A percentile compares a stretch with the other conserved stretches of the same genome.
Evolutionary conservation across 495 filamentous ascomycete genomes (phyloP).

Genomic region (Trichocladium antarcticum): DNA sequence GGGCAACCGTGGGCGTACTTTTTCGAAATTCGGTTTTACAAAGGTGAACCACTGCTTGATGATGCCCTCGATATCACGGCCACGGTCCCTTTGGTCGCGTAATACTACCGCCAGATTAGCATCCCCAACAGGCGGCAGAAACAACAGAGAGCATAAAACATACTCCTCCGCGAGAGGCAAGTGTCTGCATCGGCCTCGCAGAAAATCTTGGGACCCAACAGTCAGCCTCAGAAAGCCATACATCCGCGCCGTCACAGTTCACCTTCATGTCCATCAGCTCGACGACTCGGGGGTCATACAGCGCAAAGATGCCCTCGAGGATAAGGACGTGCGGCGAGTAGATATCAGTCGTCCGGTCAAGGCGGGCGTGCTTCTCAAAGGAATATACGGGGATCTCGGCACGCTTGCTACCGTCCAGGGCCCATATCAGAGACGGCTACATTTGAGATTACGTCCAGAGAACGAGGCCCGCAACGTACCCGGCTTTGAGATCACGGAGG

Average conservation of each 20-base stretch:
- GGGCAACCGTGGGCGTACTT: too few species aligned
- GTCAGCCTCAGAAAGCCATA: conserved; percentile 1
- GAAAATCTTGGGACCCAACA: conserved; percentile 54
- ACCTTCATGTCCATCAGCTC: conserved; percentile 88
- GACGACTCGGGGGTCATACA: conserved; percentile 77
- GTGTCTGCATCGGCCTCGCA: conserved; percentile 93
- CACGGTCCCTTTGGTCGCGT: conserved; percentile 75
- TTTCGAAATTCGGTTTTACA: conserved; percentile 91
- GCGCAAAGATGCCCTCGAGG: conserved; percentile 87
- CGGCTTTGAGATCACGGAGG: conserved; percentile 74
- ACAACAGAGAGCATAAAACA: too few species aligned
- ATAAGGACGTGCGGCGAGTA: conserved; percentile 96
- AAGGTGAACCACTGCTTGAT: conserved; percentile 96
- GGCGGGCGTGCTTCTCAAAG: conserved; percentile 79
- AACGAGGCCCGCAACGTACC: conserved; percentile 44
- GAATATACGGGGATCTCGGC: conserved; percentile 92
- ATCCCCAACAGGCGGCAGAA: too few species aligned
- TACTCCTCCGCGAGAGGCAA: conserved; percentile 84
- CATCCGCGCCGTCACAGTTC: conserved; percentile 3
- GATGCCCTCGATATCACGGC: conserved; percentile 80
- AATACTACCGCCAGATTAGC: conserved; percentile 49
- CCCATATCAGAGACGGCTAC: conserved; percentile 2
- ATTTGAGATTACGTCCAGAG: not conserved
- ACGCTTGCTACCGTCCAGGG: conserved; percentile 52
- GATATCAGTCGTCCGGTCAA: conserved; percentile 67